Evolutionary conservation across 2,329 filamentous ascomycete genomes (phyloP).

Genomic region (Curvularia sp.): DNA sequence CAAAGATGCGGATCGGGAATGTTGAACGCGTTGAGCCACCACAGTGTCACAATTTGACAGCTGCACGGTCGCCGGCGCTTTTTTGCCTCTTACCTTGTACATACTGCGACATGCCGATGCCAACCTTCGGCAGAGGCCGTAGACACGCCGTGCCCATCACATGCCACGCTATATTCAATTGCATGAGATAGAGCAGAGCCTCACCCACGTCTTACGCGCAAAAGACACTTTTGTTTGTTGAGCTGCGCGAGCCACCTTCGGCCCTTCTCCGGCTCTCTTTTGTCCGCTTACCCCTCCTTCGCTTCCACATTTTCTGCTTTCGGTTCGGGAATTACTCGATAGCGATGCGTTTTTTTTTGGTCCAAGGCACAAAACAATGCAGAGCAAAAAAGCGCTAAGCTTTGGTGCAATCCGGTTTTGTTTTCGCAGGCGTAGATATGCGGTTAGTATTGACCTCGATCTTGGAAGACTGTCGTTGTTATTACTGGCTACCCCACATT

Average conservation of each 20-base stretch:
- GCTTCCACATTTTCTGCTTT: slow-evolving; percentile 12
- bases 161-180: slow-evolving; percentile 8
- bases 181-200: slow-evolving; percentile 16
- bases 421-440: slow-evolving; percentile 10
- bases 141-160: slow-evolving; percentile 9
- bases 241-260: slow-evolving; percentile 19
- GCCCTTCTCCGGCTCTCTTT: slow-evolving; percentile 18
- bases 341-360: not conserved
- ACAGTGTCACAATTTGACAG: slow-evolving; percentile 9
- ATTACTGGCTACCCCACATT: slow-evolving; percentile 14
- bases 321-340: slow-evolving; percentile 16
- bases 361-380: slow-evolving; percentile 4
- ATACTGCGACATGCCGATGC: slow-evolving; percentile 20
- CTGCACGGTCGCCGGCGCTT: slow-evolving; percentile 4
- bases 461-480: slow-evolving; percentile 1
- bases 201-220: slow-evolving; percentile 10
- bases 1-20: slow-evolving; percentile 9
- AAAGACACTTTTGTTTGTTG: slow-evolving; percentile 19
- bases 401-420: slow-evolving; percentile 5
- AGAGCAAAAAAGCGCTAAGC: slow-evolving; percentile 10
- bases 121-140: slow-evolving; percentile 12
- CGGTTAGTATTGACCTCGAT: not conserved
- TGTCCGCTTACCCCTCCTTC: slow-evolving; percentile 22
- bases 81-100: slow-evolving; percentile 1
- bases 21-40: slow-evolving; percentile 13